Conservation (phyloP, 1,284 basidiomycete species). For the Heterobasidion annosum region DNA sequence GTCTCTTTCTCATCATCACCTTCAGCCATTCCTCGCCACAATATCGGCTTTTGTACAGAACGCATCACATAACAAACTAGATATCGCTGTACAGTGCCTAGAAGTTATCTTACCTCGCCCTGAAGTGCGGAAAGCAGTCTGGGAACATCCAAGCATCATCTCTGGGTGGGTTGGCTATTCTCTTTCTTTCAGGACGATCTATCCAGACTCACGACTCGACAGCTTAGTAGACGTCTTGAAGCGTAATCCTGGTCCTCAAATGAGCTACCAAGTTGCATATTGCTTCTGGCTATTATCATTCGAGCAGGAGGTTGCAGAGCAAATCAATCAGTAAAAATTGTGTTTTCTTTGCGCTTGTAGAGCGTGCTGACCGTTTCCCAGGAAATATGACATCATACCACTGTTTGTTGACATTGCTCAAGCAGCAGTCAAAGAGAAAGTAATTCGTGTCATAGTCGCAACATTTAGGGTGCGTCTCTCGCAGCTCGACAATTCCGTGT, state of each 20-base stretch:
- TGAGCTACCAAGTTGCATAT: slow-evolving; percentile 90
- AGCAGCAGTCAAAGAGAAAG: slow-evolving; percentile 93
- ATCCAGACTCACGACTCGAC: background rate
- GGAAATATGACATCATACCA: slow-evolving; percentile 87
- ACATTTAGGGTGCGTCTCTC: slow-evolving; percentile 66
- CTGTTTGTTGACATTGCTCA: slow-evolving; percentile 82
- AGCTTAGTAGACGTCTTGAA: slow-evolving; percentile 77
- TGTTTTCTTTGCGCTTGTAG: background rate
- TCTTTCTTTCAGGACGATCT: background rate
- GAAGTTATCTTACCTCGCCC: slow-evolving; percentile 80
- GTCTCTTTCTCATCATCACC: slow-evolving; percentile 43
- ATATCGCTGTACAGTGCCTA: slow-evolving; percentile 86
- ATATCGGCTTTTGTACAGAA: slow-evolving; percentile 61
- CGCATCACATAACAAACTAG: slow-evolving; percentile 61
- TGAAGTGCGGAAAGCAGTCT: slow-evolving; percentile 68
- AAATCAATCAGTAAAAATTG: slow-evolving; percentile 38
- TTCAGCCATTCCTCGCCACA: slow-evolving; percentile 60
- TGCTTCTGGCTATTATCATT: slow-evolving; percentile 95
- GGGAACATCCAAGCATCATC: slow-evolving; percentile 61
- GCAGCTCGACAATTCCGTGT: background rate
- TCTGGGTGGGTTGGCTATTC: slow-evolving; percentile 38
- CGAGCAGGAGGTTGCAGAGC: slow-evolving; percentile 75
- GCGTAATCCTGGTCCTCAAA: slow-evolving; percentile 76
- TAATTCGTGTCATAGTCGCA: slow-evolving; percentile 90
- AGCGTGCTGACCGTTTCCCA: slow-evolving; percentile 20